A percentile compares a stretch with the other conserved stretches of the same genome.
These are phyloP conservation scores for Candida coquimbonensis DNA, from an alignment of 805 yeast genomes.

Conservation along the genomic window DNA sequence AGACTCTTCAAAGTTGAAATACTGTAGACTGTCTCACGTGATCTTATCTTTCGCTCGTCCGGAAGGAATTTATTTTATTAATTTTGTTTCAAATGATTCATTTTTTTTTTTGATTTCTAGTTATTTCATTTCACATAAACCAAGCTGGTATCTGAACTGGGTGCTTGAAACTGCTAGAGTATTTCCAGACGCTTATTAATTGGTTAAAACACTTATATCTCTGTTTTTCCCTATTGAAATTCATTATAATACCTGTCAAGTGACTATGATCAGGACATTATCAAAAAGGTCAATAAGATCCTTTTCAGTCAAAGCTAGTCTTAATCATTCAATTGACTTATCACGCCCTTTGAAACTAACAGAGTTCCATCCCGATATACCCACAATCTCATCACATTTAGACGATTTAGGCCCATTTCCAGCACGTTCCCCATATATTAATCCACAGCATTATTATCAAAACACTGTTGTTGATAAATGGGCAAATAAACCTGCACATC, in stretches of 20 bases:
- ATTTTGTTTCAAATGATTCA: not conserved
- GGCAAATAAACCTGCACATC: slow-evolving; percentile 67
- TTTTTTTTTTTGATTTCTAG: no score
- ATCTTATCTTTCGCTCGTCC: no score
- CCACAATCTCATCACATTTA: slow-evolving; percentile 26
- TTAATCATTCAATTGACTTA: slow-evolving; percentile 3
- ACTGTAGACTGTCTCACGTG: no score
- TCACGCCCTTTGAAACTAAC: slow-evolving; percentile 26
- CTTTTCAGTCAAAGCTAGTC: not conserved
- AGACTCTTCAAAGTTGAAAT: no score
- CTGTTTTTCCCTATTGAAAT: no score
- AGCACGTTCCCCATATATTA: slow-evolving; percentile 37
- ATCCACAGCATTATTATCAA: slow-evolving; percentile 80
- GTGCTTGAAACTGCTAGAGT: no score
- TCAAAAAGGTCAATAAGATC: not conserved
- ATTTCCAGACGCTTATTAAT: no score
- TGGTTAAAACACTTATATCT: no score
- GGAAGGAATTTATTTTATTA: no score
- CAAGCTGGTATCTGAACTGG: no score
- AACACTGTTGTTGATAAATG: slow-evolving; percentile 60
- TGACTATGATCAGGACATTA: not conserved
- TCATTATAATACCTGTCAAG: no score
- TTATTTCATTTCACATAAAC: no score
- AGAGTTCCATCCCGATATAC: slow-evolving; percentile 29
- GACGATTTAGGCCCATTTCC: slow-evolving; percentile 35